phyloP scores from a whole-genome alignment of 495 filamentous ascomycete genomes.

The Penicillium turbatum region DNA sequence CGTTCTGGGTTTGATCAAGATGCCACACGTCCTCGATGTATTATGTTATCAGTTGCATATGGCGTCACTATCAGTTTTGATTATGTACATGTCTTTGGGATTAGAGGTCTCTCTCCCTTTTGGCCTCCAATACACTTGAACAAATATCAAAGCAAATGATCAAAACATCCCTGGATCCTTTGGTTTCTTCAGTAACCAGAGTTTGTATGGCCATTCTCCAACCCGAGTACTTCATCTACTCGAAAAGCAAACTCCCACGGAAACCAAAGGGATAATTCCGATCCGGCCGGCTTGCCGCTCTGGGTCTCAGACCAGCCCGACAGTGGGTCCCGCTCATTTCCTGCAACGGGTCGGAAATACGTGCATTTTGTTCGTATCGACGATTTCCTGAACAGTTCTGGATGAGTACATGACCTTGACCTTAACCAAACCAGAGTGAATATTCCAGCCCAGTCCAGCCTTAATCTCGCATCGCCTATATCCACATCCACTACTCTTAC shows the following conservation, averaged over 20 bases:
- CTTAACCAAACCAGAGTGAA: too few relatives aligned
- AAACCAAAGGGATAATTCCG: background rate
- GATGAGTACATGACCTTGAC: background rate
- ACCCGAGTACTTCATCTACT: too few relatives aligned
- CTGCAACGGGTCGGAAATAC: background rate
- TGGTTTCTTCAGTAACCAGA: too few relatives aligned
- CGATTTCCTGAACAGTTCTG: too few relatives aligned
- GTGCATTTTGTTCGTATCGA: too few relatives aligned
- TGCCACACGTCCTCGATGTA: background rate
- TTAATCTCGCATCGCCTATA: background rate
- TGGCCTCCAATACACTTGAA: too few relatives aligned
- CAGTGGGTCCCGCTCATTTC: background rate
- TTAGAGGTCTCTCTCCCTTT: constrained; percentile 7
- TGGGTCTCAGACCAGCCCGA: background rate
- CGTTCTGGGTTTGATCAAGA: background rate
- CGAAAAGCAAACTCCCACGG: background rate
- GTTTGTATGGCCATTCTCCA: too few relatives aligned
- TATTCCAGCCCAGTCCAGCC: background rate
- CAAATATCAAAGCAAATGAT: too few relatives aligned
- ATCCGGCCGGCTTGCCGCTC: constrained; percentile 10
- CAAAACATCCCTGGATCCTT: too few relatives aligned
- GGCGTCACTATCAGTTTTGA: background rate
- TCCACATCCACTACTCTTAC: too few relatives aligned
- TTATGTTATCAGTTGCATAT: constrained; percentile 9
- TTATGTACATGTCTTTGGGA: background rate